Percentiles rank a stretch among this genome's conserved stretches.
Conservation (phyloP, 2,329 filamentous ascomycete species). For the Trichophyton schoenleinii region DNA sequence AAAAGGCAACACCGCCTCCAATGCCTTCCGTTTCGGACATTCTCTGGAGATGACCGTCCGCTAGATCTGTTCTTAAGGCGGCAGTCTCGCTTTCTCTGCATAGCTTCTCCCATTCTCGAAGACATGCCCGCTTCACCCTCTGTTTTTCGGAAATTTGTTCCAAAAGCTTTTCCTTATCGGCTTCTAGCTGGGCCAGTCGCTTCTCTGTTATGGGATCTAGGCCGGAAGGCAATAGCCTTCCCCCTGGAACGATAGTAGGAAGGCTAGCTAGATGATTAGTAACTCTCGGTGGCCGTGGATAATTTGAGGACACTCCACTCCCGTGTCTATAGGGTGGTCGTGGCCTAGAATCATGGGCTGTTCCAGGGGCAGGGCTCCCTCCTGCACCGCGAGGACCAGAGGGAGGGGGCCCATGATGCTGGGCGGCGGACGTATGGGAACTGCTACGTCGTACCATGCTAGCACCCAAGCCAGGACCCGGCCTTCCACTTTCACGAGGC, state of each 20-base stretch:
- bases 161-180: constrained; percentile 34
- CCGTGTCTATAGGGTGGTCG: constrained; percentile 26
- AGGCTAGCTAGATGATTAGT: constrained; percentile 30
- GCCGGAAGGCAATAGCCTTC: constrained; percentile 27
- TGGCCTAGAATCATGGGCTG: constrained; percentile 19
- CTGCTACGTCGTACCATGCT: not conserved
- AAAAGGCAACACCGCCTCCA: constrained; percentile 29
- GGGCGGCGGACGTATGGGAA: constrained; percentile 8
- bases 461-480: constrained; percentile 16
- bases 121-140: constrained; percentile 27
- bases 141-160: constrained; percentile 36
- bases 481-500: constrained; percentile 22
- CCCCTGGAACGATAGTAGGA: constrained; percentile 30
- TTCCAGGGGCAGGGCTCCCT: not conserved
- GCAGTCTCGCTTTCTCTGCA: constrained; percentile 37
- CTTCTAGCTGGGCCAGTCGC: constrained; percentile 33
- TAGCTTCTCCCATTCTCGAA: constrained; percentile 38
- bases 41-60: constrained; percentile 35
- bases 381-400: constrained; percentile 22
- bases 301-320: constrained; percentile 24
- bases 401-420: constrained; percentile 25
- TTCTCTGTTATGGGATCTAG: constrained; percentile 32
- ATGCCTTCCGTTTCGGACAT: constrained; percentile 33
- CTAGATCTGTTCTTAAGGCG: constrained; percentile 35
- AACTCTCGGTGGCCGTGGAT: constrained; percentile 29